Conservation (phyloP, 352 stramenopile species). For the Phytophthora lateralis region DNA sequence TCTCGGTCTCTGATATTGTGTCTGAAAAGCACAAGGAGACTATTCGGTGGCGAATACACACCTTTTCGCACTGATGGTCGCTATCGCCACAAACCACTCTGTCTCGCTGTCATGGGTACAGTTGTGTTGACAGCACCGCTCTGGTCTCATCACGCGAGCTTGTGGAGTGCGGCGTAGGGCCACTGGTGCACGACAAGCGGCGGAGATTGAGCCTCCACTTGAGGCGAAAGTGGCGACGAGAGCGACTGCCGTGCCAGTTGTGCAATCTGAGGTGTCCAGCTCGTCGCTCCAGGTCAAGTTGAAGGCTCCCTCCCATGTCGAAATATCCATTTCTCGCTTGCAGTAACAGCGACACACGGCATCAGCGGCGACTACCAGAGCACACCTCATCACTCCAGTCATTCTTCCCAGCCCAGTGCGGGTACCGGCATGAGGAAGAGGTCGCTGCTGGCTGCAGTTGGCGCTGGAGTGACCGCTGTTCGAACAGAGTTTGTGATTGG, state of each 20-base stretch:
- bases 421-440: conserved; percentile 14
- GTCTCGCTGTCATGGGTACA: conserved; percentile 30
- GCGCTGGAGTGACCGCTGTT: neutral
- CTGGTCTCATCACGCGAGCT: conserved; percentile 2
- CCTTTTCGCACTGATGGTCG: neutral
- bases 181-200: neutral
- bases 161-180: conserved; percentile 1
- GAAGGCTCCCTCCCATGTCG: conserved; percentile 6
- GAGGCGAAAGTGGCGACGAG: neutral
- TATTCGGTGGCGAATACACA: conserved; percentile 7
- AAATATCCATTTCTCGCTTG: neutral
- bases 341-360: conserved; percentile 9
- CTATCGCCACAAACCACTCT: neutral
- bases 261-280: neutral
- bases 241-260: neutral
- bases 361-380: neutral
- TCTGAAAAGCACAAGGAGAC: conserved; percentile 6
- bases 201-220: neutral
- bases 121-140: neutral
- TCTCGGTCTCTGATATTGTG: conserved; percentile 13
- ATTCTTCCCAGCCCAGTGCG: too few species aligned
- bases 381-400: conserved; percentile 14
- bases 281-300: conserved; percentile 13
- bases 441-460: conserved; percentile 1
- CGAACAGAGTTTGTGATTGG: neutral